Conservation (phyloP, 2,329 filamentous ascomycete genomes). For the Monascus ruber region DNA sequence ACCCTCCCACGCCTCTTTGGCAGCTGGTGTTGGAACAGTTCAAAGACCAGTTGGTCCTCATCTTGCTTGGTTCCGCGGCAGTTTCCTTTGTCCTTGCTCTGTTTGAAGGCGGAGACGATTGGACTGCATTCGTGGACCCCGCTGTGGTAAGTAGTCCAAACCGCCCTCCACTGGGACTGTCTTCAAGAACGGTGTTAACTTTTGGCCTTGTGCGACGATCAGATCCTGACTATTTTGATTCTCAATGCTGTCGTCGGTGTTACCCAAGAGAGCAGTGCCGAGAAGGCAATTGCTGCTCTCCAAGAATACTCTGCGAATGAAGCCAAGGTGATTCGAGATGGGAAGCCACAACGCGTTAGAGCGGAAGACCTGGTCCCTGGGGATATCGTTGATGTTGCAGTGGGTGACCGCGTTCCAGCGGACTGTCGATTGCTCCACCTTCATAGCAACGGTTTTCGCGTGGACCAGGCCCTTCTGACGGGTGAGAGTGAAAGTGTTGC, state of each 20-base stretch:
- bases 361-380: conserved; percentile 96
- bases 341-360: conserved; percentile 69
- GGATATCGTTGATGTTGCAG: conserved; percentile 75
- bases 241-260: conserved; percentile 96
- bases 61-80: conserved; percentile 81
- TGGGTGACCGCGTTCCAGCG: conserved; percentile 87
- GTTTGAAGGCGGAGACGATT: conserved; percentile 85
- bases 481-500: conserved; percentile 95
- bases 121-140: conserved; percentile 95
- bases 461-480: conserved; percentile 94
- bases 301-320: conserved; percentile 99
- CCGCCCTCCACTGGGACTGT: neutral
- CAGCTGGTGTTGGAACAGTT: conserved; percentile 96
- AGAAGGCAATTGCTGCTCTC: conserved; percentile 94
- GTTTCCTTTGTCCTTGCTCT: conserved; percentile 89
- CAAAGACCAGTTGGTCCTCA: conserved; percentile 96
- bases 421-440: conserved; percentile 85
- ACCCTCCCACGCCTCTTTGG: conserved; percentile 92
- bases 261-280: conserved; percentile 95
- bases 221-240: conserved; percentile 94
- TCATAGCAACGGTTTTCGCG: conserved; percentile 92
- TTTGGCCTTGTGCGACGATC: neutral
- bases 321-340: conserved; percentile 83
- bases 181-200: conserved; percentile 9
- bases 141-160: conserved; percentile 58